Percentiles rank a stretch among this genome's conserved stretches.
Evolutionary conservation across 495 filamentous ascomycete genomes (phyloP).

Genomic region (Platismatia glauca): DNA sequence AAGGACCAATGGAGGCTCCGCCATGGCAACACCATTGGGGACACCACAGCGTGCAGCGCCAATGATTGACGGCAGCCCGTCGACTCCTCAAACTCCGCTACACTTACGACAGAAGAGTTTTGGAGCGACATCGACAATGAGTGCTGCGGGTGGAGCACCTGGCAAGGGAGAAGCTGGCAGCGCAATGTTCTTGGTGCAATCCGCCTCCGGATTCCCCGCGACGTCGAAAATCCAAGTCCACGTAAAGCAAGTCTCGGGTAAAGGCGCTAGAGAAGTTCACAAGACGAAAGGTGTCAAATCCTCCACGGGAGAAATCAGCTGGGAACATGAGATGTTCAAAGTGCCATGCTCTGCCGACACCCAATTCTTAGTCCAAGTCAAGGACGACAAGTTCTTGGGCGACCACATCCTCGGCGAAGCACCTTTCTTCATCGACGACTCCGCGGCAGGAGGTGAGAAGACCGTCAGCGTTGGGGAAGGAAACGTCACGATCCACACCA

Average conservation of each 20-base stretch:
- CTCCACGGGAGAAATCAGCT: slow-evolving; percentile 49
- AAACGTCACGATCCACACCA: slow-evolving; percentile 56
- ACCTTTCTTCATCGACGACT: slow-evolving; percentile 82
- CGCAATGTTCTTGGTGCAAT: slow-evolving; percentile 70
- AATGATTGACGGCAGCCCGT: slow-evolving; percentile 28
- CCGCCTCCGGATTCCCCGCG: slow-evolving; percentile 67
- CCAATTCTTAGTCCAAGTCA: slow-evolving; percentile 76
- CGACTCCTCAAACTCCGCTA: slow-evolving; percentile 34
- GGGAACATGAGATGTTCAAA: slow-evolving; percentile 67
- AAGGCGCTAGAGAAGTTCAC: slow-evolving; percentile 66
- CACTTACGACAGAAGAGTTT: slow-evolving; percentile 52
- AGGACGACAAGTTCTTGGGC: slow-evolving; percentile 73
- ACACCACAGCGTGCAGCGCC: slow-evolving; percentile 19
- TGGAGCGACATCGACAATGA: slow-evolving; percentile 50
- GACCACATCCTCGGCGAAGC: slow-evolving; percentile 77
- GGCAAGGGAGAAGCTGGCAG: slow-evolving; percentile 55
- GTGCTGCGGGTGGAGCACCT: slow-evolving; percentile 42
- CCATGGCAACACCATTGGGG: slow-evolving; percentile 15
- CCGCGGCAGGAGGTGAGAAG: slow-evolving; percentile 58
- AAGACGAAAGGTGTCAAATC: slow-evolving; percentile 78
- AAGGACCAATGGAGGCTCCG: slow-evolving; percentile 21
- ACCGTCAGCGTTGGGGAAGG: slow-evolving; percentile 59
- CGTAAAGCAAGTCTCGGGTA: slow-evolving; percentile 54
- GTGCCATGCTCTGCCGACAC: slow-evolving; percentile 70
- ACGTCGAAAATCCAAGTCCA: slow-evolving; percentile 73